Evolutionary conservation across 2,329 filamentous ascomycete genomes (phyloP).

Genomic region (Kalmusia sp.): DNA sequence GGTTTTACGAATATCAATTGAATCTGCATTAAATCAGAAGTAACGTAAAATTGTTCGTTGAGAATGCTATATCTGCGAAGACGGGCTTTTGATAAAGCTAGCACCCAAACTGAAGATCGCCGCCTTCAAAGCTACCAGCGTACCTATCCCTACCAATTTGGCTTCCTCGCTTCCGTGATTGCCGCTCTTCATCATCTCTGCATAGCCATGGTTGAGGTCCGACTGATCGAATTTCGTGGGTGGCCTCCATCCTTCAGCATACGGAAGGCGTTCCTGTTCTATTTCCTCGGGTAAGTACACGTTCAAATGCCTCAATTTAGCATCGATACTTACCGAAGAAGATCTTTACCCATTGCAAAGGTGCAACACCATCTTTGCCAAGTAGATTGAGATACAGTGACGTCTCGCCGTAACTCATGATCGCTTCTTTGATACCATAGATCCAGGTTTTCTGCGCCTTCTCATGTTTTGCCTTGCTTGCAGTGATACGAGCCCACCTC

Average conservation of each 20-base stretch:
- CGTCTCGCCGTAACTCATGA: conserved; percentile 13
- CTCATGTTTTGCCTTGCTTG: conserved; percentile 10
- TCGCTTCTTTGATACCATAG: conserved; percentile 10
- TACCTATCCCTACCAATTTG: conserved; percentile 2
- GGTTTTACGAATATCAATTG: too few relatives aligned
- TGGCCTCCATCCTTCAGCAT: conserved; percentile 15
- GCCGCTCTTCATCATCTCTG: conserved; percentile 9
- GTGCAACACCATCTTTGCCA: conserved; percentile 10
- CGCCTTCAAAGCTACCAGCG: conserved; percentile 8
- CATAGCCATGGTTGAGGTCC: conserved; percentile 5
- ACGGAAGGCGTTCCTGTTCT: conserved; percentile 18
- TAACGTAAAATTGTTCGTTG: too few relatives aligned
- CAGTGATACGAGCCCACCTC: conserved; percentile 3
- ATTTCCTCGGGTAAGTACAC: background rate
- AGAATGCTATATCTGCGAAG: too few relatives aligned
- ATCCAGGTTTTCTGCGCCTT: conserved; percentile 8
- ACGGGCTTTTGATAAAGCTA: conserved; percentile 7
- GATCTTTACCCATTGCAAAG: conserved; percentile 13
- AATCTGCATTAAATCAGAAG: too few relatives aligned
- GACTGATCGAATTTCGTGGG: conserved; percentile 6
- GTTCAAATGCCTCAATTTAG: background rate
- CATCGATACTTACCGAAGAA: conserved; percentile 17
- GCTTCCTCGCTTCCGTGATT: conserved; percentile 6
- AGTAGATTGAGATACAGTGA: conserved; percentile 12
- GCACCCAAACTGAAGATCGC: conserved; percentile 3